These are phyloP conservation scores for Bruguiera hainesii DNA, from an alignment of 441 rosid species.

Conservation along the genomic window DNA sequence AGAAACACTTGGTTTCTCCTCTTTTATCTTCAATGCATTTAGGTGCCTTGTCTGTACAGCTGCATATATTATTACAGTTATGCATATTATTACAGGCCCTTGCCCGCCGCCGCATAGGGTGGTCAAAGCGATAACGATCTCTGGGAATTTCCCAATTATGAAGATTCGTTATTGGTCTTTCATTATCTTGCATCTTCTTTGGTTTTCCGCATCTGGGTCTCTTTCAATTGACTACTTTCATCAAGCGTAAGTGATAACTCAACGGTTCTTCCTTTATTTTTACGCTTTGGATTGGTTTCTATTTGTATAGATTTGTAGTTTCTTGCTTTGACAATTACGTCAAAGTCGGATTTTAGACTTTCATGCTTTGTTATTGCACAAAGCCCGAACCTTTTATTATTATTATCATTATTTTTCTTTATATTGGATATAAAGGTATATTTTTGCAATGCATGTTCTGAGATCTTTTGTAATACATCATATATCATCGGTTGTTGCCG, in stretches of 20 bases:
- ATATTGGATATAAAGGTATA: not conserved
- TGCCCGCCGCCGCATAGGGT: constrained; percentile 23
- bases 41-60: constrained; percentile 16
- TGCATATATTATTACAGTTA: not conserved
- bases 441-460: constrained; percentile 10
- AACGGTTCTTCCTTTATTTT: constrained; percentile 1
- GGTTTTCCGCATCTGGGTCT: constrained; percentile 46
- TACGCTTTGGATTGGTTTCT: constrained; percentile 4
- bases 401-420: too few species aligned
- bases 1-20: constrained; percentile 3
- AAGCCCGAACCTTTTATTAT: too few species aligned
- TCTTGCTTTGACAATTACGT: not conserved
- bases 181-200: constrained; percentile 34
- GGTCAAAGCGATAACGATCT: constrained; percentile 15
- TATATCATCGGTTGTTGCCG: constrained; percentile 7
- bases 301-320: not conserved
- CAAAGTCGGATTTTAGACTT: not conserved
- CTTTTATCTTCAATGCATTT: not conserved
- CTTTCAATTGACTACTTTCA: constrained; percentile 56
- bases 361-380: not conserved
- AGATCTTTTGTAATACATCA: constrained; percentile 17
- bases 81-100: not conserved
- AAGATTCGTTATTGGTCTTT: constrained; percentile 35
- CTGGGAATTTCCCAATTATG: constrained; percentile 36
- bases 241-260: constrained; percentile 66